Conservation (phyloP, 1,284 basidiomycete species). For the Sanguinoderma infundibulare region DNA sequence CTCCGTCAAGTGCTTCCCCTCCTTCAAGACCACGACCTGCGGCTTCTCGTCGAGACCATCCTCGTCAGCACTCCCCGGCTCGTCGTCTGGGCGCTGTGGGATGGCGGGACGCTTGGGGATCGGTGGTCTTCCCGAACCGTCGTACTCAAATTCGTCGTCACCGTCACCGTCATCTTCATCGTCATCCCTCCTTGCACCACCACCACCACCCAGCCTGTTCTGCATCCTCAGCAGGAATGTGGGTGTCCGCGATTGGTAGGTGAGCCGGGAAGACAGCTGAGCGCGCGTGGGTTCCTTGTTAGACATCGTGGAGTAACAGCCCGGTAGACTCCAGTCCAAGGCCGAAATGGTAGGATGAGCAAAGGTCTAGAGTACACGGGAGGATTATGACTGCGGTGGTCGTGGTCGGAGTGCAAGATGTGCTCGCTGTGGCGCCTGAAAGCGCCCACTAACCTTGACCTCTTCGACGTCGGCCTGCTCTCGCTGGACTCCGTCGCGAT, state of each 20-base stretch:
- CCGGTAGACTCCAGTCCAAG: background rate
- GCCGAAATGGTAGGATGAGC: background rate
- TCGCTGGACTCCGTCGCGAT: background rate
- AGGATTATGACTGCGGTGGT: background rate
- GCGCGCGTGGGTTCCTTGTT: slow-evolving; percentile 35
- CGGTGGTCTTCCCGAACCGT: slow-evolving; percentile 69
- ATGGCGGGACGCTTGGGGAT: slow-evolving; percentile 78
- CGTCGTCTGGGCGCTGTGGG: slow-evolving; percentile 69
- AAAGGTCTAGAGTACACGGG: background rate
- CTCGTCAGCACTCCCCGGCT: slow-evolving; percentile 77
- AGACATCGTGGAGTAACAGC: slow-evolving; percentile 24
- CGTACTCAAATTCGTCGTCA: slow-evolving; percentile 47
- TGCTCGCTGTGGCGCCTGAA: background rate
- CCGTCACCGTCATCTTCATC: too few relatives aligned
- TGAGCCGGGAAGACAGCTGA: slow-evolving; percentile 35
- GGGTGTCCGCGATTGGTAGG: slow-evolving; percentile 34
- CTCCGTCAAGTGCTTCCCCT: slow-evolving; percentile 81
- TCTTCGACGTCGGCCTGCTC: background rate
- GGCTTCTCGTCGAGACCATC: slow-evolving; percentile 82
- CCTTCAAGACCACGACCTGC: slow-evolving; percentile 83
- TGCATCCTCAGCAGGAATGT: slow-evolving; percentile 35
- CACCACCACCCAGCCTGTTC: slow-evolving; percentile 24
- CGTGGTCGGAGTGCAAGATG: background rate
- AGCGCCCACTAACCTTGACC: slow-evolving; percentile 1
- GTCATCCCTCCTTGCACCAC: slow-evolving; percentile 25